Evolutionary conservation across 306 rosid genomes (phyloP), one percentile per base, ranked within the genome.

Genomic region (Vigna unguiculata): DNA sequence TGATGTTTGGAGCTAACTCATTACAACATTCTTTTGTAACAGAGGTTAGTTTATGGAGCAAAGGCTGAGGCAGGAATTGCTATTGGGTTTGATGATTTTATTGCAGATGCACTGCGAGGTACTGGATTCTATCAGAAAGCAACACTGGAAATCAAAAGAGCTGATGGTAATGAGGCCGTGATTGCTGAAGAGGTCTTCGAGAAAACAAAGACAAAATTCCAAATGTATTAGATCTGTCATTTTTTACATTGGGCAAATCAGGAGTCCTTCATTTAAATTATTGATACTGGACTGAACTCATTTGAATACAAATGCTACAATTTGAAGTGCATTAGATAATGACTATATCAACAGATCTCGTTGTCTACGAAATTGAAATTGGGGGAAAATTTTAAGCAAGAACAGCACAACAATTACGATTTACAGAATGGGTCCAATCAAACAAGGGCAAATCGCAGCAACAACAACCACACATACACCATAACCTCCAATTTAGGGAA

Each of bases 1-100:
- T 22, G 41, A 71, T 78, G 64, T 65, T 28, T 16, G n/a, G 22
- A 17, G n/a, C 72, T 70, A 64, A 68, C 45, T 71, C 14, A 2
- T 67, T 74, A 19, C 69, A 14, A 12, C 25, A 3, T 61, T 57
- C 3, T 25, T 78, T 48, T 49, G 77, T 74, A 46, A 57, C 97
- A 93, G 98, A 90, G 98, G 86, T 76, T 93, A 93, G 94, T 93
- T 57, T 93, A 93, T 25, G 98, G 98, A 72, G 98, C 98, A 0
- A 85, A 93, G 86, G 98, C 98, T 15, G 98, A 93, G 78, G 98
- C 98, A 38, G 98, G 97, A 22, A 91, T 93, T 40, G 96, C 98
- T 10, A 88, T 93, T 24, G 98, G 98, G 34, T 93, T 93, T 46
- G 98, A 93, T 67, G 98, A 91, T 77, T 93, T 91, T 75, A 93